Conservation (phyloP, 345 rosid genomes). For the Gossypium mustelinum region DNA sequence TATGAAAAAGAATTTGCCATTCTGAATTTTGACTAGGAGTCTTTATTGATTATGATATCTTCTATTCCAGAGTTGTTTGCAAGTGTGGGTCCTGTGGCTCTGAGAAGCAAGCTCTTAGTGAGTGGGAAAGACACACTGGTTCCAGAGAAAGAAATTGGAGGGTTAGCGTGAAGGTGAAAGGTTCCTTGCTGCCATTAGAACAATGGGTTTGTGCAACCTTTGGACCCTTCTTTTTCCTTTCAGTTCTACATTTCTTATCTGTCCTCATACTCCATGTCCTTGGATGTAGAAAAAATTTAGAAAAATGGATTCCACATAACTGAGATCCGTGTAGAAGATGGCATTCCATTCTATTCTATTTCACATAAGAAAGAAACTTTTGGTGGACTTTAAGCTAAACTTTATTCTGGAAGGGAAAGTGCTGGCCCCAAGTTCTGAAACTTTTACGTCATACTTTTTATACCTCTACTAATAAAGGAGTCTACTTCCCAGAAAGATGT, state of each 20-base stretch:
- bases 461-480: neutral
- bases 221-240: constrained; percentile 11
- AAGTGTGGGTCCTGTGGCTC: constrained; percentile 88
- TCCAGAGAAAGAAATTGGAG: constrained; percentile 86
- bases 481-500: neutral
- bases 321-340: neutral
- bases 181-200: constrained; percentile 81
- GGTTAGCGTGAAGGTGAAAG: constrained; percentile 79
- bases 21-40: neutral
- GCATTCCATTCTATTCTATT: neutral
- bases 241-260: constrained; percentile 7
- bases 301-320: neutral
- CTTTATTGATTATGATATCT: constrained; percentile 8
- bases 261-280: constrained; percentile 8
- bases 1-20: neutral
- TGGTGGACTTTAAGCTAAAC: neutral
- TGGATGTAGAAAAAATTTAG: neutral
- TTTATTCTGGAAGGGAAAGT: neutral
- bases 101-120: constrained; percentile 83
- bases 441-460: constrained; percentile 8
- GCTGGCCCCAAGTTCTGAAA: neutral
- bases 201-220: constrained; percentile 71
- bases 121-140: constrained; percentile 97
- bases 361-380: neutral
- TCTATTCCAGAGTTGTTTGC: constrained; percentile 75